Evolutionary conservation across 176 grass and related monocot genomes (phyloP), one percentile per base, ranked within the genome.

Genomic region (Poa annua): DNA sequence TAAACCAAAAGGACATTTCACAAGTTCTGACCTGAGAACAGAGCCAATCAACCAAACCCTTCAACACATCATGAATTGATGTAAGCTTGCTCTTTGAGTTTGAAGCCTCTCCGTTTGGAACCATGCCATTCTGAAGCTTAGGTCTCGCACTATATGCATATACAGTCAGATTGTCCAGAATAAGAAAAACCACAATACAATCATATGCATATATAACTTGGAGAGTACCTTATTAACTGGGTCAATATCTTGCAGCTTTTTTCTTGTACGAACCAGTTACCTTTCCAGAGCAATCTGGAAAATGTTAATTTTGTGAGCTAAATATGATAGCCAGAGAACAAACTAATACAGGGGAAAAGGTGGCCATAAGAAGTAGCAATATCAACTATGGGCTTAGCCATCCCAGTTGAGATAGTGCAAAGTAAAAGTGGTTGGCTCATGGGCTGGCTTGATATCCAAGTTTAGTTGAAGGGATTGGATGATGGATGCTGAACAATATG

Each of bases 201-300:
- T 36, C 53, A 86, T 53, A 85, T 4, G 7, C 77, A 81, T 57
- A 73, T 4, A 63, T 48, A 45, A 51, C 61, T 5, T 42, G 8
- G 41, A 57, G 10, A 78, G 81, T 86, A 98, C 96, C 96, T 93
- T 84, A 95, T 86, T 85, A 98, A 79, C 24, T 82, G 47, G 59
- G 89, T 91, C 76, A 98, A 91, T 90, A 98, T 90, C 78, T 93
- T 95, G 50, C 91, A 92, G 75, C 89, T 90, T 85, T 93, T 98
- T 82, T 98, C 96, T 91, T 98, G 89, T 74, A 98, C 85, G 8
- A 98, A 96, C 96, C 93, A 95, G 77, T 93, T 98, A 24, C 87
- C 89, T 87, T 93, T 95, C 87, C 81, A 95, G n/a, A 98, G 78
- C 87, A 91, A 87, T 68, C 96, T 98, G 91, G 73, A 86, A 81